Percentiles rank a stretch among this genome's conserved stretches.
phyloP scores from a whole-genome alignment of 495 filamentous ascomycete species.

The Choiromyces venosus region DNA sequence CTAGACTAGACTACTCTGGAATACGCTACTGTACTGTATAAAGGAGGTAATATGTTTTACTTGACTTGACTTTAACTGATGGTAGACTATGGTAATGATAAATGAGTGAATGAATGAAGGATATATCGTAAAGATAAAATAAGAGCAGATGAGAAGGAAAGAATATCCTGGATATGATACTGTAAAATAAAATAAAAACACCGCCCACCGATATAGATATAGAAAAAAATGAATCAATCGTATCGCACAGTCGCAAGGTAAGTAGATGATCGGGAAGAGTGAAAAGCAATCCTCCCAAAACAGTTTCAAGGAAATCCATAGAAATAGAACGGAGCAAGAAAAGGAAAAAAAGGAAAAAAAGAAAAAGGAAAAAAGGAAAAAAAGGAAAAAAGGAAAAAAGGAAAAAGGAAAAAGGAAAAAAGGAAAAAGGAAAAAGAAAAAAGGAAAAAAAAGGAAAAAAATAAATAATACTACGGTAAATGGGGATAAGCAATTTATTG shows the following conservation, averaged over 20 bases:
- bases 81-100: neutral
- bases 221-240: constrained; percentile 1
- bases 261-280: neutral
- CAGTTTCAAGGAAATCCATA: neutral
- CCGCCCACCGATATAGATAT: neutral
- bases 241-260: neutral
- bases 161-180: neutral
- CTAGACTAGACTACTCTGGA: no score
- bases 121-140: neutral
- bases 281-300: neutral
- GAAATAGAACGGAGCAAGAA: neutral
- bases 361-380: constrained; percentile 25
- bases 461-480: constrained; percentile 5
- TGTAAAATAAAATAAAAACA: constrained; percentile 1
- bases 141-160: neutral
- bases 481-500: constrained; percentile 42
- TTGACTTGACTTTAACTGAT: neutral
- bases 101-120: neutral
- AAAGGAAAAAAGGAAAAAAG: constrained; percentile 28
- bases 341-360: constrained; percentile 15
- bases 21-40: no score
- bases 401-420: constrained; percentile 10
- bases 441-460: constrained; percentile 15
- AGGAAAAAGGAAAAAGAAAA: constrained; percentile 18
- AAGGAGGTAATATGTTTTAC: neutral